Evolutionary conservation across 352 stramenopile genomes (phyloP).

Genomic region (Globisporangium abappressorium): DNA sequence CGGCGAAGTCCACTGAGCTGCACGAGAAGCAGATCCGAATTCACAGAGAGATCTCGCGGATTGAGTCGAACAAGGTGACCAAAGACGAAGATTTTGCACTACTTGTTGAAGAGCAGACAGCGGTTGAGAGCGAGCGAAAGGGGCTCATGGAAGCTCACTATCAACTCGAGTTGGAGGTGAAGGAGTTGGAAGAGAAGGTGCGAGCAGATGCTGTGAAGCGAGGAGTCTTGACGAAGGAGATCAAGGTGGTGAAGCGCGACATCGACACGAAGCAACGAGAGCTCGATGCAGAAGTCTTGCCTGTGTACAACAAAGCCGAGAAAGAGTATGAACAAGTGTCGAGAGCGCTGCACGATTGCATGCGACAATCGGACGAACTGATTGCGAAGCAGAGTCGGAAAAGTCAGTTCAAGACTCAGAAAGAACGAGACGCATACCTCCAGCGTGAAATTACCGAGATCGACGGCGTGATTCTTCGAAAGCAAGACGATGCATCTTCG

Average conservation of each 20-base stretch:
- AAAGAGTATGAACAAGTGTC: conserved; percentile 85
- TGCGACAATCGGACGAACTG: conserved; percentile 80
- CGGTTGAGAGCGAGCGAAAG: conserved; percentile 71
- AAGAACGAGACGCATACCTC: conserved; percentile 90
- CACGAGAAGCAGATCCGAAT: conserved; percentile 70
- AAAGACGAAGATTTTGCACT: conserved; percentile 53
- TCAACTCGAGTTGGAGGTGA: conserved; percentile 79
- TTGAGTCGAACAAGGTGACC: conserved; percentile 38
- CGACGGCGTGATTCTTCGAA: conserved; percentile 53
- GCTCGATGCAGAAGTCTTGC: conserved; percentile 51
- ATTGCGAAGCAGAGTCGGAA: conserved; percentile 96
- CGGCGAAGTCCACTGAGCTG: conserved; percentile 43
- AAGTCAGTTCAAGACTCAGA: conserved; percentile 92
- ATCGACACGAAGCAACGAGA: conserved; percentile 49
- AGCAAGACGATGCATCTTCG: conserved; percentile 45
- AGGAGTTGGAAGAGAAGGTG: conserved; percentile 68
- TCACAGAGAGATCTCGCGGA: conserved; percentile 43
- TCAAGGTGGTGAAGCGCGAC: conserved; percentile 45
- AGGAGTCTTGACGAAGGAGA: conserved; percentile 46
- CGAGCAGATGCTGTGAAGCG: conserved; percentile 44
- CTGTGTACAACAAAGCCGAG: conserved; percentile 47
- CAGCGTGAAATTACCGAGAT: conserved; percentile 65
- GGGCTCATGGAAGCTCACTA: conserved; percentile 73
- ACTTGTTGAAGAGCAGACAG: conserved; percentile 47
- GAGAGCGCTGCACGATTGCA: conserved; percentile 51